Base-by-base conservation (phyloP, 495 filamentous ascomycete species). In the Geoglossum glabrum region DNA sequence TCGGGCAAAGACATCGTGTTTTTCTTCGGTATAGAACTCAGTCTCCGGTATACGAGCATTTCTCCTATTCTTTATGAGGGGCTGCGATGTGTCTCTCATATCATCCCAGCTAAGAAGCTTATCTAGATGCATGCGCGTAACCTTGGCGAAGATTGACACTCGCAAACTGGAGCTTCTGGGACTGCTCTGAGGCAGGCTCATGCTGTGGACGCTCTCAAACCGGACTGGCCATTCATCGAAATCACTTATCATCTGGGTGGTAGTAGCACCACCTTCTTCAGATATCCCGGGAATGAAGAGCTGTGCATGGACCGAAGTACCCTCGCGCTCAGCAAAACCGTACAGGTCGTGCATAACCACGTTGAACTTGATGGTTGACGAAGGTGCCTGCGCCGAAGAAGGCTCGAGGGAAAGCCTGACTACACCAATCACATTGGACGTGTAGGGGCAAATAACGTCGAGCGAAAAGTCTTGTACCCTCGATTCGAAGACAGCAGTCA, bases 101-200 rank as follows among this genome's bases (percentile, higher is more conserved):
- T 95, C 93, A 68, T 99, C 92, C 92, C 92, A 99, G 69, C 93
- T 97, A 4, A 99, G 78, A 36, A 99, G 75, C 69, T 95, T 97
- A 65, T 99, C 92, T 6, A 99, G 77, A 67, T 99, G 92, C 84
- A 96, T 95, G 0, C 82, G 71, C 17, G 85, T 90, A 52, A 95
- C 86, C 62, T 82, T 84, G 28, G 93, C 90, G 66, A 95, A 97
- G 58, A 99, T 84, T 31, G 88, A 87, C n/a, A 97, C 83, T 57
- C 93, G 79, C 45, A 99, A 69, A 8, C 80, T 81, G 9, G 85
- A 81, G 34, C 81, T 80, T 30, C 76, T 79, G 11, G 89, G 79
- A 58, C 86, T 87, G 26, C 82, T 82, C 38, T 23, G 33, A n/a
- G 93, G 93, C 59, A 99, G 72, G 67, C 90, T 95, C 90, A 99